phyloP scores from a whole-genome alignment of 768 basidiomycete genomes.

The Sistotremastrum suecicum region DNA sequence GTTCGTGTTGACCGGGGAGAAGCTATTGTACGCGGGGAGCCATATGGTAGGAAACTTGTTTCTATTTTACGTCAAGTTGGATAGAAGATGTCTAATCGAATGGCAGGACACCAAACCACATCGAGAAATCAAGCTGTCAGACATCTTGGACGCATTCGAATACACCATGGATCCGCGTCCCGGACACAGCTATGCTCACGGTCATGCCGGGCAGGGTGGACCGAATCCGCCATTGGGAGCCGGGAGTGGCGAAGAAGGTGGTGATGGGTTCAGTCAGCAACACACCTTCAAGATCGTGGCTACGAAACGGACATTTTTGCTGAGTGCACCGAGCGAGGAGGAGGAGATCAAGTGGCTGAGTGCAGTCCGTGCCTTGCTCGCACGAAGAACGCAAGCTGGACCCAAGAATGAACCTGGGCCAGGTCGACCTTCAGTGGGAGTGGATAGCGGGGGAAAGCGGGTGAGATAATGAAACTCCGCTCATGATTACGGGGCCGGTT shows the following conservation, averaged over 20 bases:
- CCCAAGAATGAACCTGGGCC: slow-evolving; percentile 7
- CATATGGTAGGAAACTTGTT: slow-evolving; percentile 68
- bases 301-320: slow-evolving; percentile 74
- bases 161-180: slow-evolving; percentile 41
- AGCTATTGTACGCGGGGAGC: slow-evolving; percentile 75
- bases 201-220: slow-evolving; percentile 25
- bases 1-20: slow-evolving; percentile 88
- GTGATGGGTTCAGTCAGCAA: slow-evolving; percentile 32
- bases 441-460: slow-evolving; percentile 11
- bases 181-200: slow-evolving; percentile 14
- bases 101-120: slow-evolving; percentile 79
- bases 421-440: slow-evolving; percentile 9
- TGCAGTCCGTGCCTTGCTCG: slow-evolving; percentile 83
- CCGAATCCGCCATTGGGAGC: slow-evolving; percentile 17
- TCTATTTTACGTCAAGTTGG: slow-evolving; percentile 4
- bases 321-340: slow-evolving; percentile 93
- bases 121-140: slow-evolving; percentile 68
- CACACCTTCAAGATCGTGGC: slow-evolving; percentile 92
- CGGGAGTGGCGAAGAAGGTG: slow-evolving; percentile 25
- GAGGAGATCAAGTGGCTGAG: slow-evolving; percentile 98
- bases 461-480: not conserved
- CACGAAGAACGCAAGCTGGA: slow-evolving; percentile 33
- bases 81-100: not conserved
- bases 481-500: not conserved
- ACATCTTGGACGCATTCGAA: slow-evolving; percentile 88